These are phyloP conservation scores for Lepidium sativum DNA, from an alignment of 345 rosid species.

Conservation along the genomic window DNA sequence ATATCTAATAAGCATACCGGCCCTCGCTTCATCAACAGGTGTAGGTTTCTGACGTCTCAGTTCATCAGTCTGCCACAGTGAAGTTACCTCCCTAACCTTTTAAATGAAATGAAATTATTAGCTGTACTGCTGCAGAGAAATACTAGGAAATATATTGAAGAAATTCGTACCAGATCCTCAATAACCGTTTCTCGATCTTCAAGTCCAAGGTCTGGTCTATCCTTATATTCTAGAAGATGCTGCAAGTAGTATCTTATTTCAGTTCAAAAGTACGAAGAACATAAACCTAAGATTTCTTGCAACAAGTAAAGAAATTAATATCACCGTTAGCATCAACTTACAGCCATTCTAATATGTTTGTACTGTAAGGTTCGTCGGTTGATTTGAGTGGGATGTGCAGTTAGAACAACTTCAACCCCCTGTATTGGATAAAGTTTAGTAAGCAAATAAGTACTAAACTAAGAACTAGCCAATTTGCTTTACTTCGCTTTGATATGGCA, in stretches of 20 bases:
- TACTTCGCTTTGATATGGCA: no score
- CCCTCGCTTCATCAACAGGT: conserved; percentile 89
- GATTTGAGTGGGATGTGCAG: conserved; percentile 96
- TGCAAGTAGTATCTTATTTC: conserved; percentile 27
- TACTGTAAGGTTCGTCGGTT: conserved; percentile 64
- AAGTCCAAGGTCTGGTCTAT: conserved; percentile 78
- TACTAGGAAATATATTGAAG: not conserved
- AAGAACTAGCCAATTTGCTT: not conserved
- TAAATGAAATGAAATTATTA: not conserved
- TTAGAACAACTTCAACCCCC: conserved; percentile 95
- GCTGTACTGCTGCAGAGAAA: not conserved
- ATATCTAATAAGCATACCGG: conserved; percentile 36
- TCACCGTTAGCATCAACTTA: conserved; percentile 32
- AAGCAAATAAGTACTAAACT: not conserved
- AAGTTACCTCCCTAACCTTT: conserved; percentile 78
- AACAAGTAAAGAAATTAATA: not conserved
- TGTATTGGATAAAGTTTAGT: conserved; percentile 23
- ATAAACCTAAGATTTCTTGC: conserved; percentile 5
- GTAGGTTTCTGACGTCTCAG: conserved; percentile 92
- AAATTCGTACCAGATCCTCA: conserved; percentile 79
- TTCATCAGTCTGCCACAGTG: conserved; percentile 94
- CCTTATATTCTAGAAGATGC: conserved; percentile 90
- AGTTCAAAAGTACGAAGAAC: conserved; percentile 2
- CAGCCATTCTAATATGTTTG: conserved; percentile 86
- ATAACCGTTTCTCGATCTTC: conserved; percentile 90